Percentiles rank a stretch among this genome's conserved stretches.
These are phyloP conservation scores for Aspergillus conjunctus DNA, from an alignment of 495 filamentous ascomycete species.

Conservation along the genomic window DNA sequence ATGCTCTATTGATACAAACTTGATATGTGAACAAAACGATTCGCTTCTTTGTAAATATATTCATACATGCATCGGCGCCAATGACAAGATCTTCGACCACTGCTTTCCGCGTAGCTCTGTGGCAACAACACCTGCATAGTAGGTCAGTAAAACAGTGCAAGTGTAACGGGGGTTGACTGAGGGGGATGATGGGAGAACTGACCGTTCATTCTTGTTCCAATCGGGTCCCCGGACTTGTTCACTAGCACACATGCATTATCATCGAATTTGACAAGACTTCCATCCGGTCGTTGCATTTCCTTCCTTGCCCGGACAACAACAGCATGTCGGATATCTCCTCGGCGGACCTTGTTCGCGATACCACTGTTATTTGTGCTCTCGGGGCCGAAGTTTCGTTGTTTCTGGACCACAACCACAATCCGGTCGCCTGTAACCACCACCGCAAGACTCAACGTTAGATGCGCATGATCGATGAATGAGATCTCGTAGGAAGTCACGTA, in stretches of 20 bases:
- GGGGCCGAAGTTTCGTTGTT: constrained; percentile 77
- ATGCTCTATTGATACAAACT: constrained; percentile 41
- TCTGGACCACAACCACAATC: constrained; percentile 97
- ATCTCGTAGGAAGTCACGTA: constrained; percentile 43
- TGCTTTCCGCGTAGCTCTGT: constrained; percentile 82
- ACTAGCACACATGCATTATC: constrained; percentile 98
- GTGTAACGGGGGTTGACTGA: background rate
- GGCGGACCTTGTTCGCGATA: constrained; percentile 87
- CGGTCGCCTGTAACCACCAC: constrained; percentile 71
- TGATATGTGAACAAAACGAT: constrained; percentile 32
- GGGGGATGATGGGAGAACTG: constrained; percentile 25
- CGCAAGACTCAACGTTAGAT: background rate
- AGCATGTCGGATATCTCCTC: constrained; percentile 95
- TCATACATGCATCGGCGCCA: constrained; percentile 93
- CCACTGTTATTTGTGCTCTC: constrained; percentile 59
- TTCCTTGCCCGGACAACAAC: constrained; percentile 91
- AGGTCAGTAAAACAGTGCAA: constrained; percentile 25
- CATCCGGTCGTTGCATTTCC: constrained; percentile 82
- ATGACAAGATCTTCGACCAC: constrained; percentile 96
- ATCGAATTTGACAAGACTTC: constrained; percentile 87
- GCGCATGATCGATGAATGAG: background rate
- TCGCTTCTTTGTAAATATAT: constrained; percentile 40
- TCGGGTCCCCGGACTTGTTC: constrained; percentile 94
- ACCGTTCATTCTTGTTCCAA: constrained; percentile 91
- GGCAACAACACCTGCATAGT: constrained; percentile 71